Percentiles rank a stretch among this genome's conserved stretches.
Conservation (phyloP, 2,329 filamentous ascomycete species). For the Fusarium xylarioides region DNA sequence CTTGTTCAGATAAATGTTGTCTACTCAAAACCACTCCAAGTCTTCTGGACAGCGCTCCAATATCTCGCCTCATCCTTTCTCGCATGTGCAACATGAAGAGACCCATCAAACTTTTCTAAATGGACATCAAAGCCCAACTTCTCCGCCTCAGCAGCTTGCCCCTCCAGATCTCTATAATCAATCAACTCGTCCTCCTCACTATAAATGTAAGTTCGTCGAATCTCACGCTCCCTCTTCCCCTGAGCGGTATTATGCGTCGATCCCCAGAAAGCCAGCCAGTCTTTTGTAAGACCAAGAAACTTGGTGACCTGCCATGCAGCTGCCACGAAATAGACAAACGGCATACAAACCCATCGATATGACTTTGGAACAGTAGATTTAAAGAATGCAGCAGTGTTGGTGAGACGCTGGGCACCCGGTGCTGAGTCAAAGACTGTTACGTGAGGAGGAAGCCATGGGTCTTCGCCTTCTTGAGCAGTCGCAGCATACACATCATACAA, state of each 20-base stretch:
- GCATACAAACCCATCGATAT: neutral
- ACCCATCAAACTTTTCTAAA: conserved; percentile 8
- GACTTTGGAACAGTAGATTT: neutral
- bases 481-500: conserved; percentile 1
- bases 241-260: conserved; percentile 7
- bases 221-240: conserved; percentile 3
- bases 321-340: neutral
- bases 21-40: neutral
- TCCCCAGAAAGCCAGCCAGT: conserved; percentile 6
- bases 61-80: conserved; percentile 7
- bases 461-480: neutral
- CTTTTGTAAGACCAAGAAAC: neutral
- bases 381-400: neutral
- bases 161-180: neutral
- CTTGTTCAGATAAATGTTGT: neutral
- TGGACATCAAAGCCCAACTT: neutral
- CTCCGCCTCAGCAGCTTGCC: neutral
- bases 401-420: neutral
- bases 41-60: neutral
- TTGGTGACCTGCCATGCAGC: neutral
- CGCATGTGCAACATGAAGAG: conserved; percentile 12
- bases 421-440: conserved; percentile 17
- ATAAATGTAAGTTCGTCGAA: conserved; percentile 20
- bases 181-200: conserved; percentile 10
- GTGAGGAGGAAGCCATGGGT: neutral